Evolutionary conservation across 2,329 filamentous ascomycete genomes (phyloP), one percentile per base, ranked within the genome.

Genomic region (Ciborinia camelliae): DNA sequence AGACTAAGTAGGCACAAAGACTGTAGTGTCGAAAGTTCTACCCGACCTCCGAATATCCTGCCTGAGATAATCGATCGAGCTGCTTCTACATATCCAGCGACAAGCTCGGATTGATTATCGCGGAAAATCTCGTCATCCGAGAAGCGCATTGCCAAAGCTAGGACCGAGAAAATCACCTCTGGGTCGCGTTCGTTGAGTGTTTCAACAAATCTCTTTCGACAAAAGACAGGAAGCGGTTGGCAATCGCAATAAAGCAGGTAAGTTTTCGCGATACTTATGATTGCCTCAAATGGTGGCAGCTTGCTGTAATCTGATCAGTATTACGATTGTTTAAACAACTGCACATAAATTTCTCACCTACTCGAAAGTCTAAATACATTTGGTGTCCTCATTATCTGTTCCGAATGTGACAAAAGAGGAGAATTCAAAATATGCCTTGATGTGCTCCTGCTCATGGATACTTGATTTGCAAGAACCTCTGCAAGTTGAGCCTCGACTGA

Each of bases 211-310:
- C 68, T 74, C 4, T 75, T 72, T 14, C 75, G 69, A 23, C 77
- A 73, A 59, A 84, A 84, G 0, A 84, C 72, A 20, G 78, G 77
- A 28, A 84, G 73, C 7, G 81, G 81, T 59, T 84, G 82, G 30
- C 77, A 79, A 61, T 83, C 79, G 63, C 80, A 81, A 67, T 80
- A 83, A 5, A 75, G 69, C 4, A 82, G 68, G 68, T 83, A 84
- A 2, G 78, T 70, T 53, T 79, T 74, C 15, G 77, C 78, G 18
- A 79, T 71, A 6, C 72, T 71, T 10, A 75, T 63, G 7, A 81
- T 74, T 30, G 76, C 73, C 37, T 79, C 76, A 74, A 74, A 77
- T 3, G 76, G 67, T 23, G 79, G 78, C 41, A 79, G 68, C 2
- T 73, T 69, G 28, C 73, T 74, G 39, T 3, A 20, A 35, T 18